Evolutionary conservation across 2,329 filamentous ascomycete genomes (phyloP), one percentile per base, ranked within the genome.

Genomic region (Fusarium hainanense): DNA sequence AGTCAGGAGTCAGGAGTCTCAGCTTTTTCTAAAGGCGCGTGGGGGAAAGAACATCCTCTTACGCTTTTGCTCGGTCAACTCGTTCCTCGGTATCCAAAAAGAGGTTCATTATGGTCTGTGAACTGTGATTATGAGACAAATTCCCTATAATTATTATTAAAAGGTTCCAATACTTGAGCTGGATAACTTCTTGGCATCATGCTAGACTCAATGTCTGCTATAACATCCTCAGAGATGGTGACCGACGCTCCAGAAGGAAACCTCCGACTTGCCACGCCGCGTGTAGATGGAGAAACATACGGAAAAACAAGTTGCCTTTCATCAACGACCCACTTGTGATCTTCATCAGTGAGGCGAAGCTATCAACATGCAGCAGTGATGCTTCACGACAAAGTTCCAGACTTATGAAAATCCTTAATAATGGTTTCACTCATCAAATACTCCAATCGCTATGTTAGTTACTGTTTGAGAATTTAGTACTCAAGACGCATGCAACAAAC

Each of bases 81-180:
- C 4, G 40, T 61, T 64, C 43, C 43, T 66, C 42, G 34, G 61
- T 60, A 50, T 49, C 54, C 34, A 25, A 48, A 50, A 50, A 46
- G 44, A 64, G 46, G 37, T 21, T 14, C 4, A 13, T 20, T n/a
- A 34, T 44, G 32, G 16, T 47, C 27, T 46, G 32, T 20, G 48
- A 25, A 16, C 34, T 20, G 18, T 4, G 18, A 12, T 51, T 44
- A 7, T 51, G 34, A 27, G 32, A 61, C 32, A 54, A 28, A 32
- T 54, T 27, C 7, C 9, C 23, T 6, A 37, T 23, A 30, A 14
- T 10, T 41, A 4, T 54, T 20, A 25, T 46, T 32, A 41, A 20
- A 37, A 5, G 6, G 30, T 34, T 40, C 30, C 34, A 55, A 60
- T 44, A 44, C 25, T 21, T 32, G n/a, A 54, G 10, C 4, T 21